Conservation (phyloP, 2,329 filamentous ascomycete genomes). For the Magnaporthiopsis rhizophila region DNA sequence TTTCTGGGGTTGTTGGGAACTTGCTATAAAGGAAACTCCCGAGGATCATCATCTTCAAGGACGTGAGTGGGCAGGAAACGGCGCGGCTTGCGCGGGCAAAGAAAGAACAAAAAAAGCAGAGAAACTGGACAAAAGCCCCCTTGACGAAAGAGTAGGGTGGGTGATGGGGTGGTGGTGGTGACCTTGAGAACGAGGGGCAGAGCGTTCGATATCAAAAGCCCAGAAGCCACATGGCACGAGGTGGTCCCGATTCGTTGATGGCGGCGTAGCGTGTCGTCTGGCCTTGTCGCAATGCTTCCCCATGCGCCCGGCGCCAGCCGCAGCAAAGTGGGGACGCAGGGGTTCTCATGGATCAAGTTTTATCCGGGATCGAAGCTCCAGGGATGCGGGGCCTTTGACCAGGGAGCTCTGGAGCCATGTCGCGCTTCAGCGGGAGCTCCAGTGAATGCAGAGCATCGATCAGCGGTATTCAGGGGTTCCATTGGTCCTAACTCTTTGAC, state of each 20-base stretch:
- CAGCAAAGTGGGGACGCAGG: not conserved
- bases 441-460: not conserved
- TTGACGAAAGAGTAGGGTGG: not conserved
- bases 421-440: not conserved
- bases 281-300: not conserved
- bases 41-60: conserved; percentile 21
- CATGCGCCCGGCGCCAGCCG: not conserved
- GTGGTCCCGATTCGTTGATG: not conserved
- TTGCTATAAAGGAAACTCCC: conserved; percentile 24
- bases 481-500: not conserved
- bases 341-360: not conserved
- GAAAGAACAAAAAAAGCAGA: not conserved
- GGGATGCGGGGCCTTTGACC: not conserved
- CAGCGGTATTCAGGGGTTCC: not conserved
- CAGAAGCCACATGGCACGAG: not conserved
- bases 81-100: not conserved
- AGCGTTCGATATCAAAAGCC: not conserved
- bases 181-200: not conserved
- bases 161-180: not conserved
- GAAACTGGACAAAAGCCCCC: not conserved
- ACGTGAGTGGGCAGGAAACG: not conserved
- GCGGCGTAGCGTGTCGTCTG: not conserved
- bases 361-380: not conserved
- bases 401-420: too few species aligned
- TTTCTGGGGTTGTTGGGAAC: conserved; percentile 1